Conservation (phyloP, 148 eudicot species). For the Limonium bicolor region DNA sequence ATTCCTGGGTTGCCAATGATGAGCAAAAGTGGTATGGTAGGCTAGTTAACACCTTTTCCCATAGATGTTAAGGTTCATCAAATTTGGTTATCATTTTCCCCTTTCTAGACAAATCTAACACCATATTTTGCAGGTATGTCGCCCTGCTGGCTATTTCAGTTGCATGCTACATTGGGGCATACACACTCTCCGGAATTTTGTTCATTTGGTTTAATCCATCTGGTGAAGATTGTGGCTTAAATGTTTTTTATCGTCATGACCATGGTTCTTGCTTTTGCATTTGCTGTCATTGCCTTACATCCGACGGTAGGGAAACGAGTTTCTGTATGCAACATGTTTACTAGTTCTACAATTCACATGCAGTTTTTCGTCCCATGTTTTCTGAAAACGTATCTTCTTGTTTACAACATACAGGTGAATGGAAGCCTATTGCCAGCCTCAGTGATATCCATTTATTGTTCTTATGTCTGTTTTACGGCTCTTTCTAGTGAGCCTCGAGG, state of each 20-base stretch:
- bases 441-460: slow-evolving; percentile 88
- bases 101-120: slow-evolving; percentile 1
- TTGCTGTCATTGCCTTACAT: slow-evolving; percentile 76
- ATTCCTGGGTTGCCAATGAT: slow-evolving; percentile 97
- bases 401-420: slow-evolving; percentile 80
- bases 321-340: no score
- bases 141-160: slow-evolving; percentile 80
- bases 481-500: slow-evolving; percentile 84
- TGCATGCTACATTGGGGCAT: slow-evolving; percentile 70
- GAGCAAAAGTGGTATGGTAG: slow-evolving; percentile 97
- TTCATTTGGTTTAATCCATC: slow-evolving; percentile 97
- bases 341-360: no score
- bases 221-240: slow-evolving; percentile 90
- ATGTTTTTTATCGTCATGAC: slow-evolving; percentile 88
- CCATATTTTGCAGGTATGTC: slow-evolving; percentile 63
- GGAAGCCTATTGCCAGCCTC: slow-evolving; percentile 98
- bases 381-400: no score
- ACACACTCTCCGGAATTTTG: slow-evolving; percentile 50
- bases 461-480: slow-evolving; percentile 82
- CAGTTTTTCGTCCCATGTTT: no score
- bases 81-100: neutral
- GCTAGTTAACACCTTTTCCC: no score
- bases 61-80: slow-evolving; percentile 6
- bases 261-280: slow-evolving; percentile 68
- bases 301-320: slow-evolving; percentile 58